A percentile compares a stretch with the other conserved stretches of the same genome.
Conservation (phyloP, 495 filamentous ascomycete genomes). For the Xylaria grammica region DNA sequence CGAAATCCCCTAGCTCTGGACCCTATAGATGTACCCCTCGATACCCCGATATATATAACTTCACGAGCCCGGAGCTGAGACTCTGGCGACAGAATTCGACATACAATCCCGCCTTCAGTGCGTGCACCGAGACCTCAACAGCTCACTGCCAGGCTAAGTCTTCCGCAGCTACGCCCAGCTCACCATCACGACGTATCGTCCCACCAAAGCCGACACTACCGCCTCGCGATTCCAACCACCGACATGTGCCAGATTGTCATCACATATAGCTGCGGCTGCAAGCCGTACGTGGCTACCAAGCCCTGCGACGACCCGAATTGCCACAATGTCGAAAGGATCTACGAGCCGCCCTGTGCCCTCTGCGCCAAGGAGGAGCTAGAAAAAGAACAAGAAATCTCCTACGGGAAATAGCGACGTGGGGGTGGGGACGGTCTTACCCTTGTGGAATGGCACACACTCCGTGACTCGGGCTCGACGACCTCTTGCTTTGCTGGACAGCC, state of each 20-base stretch:
- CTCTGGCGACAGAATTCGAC: too few relatives aligned
- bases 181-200: background rate
- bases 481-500: background rate
- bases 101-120: too few relatives aligned
- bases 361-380: conserved; percentile 15
- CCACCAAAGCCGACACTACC: background rate
- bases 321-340: conserved; percentile 11
- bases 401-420: background rate
- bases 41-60: too few relatives aligned
- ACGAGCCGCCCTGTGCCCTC: conserved; percentile 5
- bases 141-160: too few relatives aligned
- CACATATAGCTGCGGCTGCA: conserved; percentile 19
- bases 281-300: background rate
- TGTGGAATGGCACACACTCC: background rate
- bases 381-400: background rate
- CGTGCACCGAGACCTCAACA: too few relatives aligned
- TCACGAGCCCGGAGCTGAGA: too few relatives aligned
- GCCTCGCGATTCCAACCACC: background rate
- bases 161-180: too few relatives aligned
- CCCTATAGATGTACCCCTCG: too few relatives aligned
- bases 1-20: too few relatives aligned
- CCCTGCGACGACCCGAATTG: conserved; percentile 2
- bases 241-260: conserved; percentile 22
- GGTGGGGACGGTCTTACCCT: background rate
- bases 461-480: background rate